Base-by-base conservation (phyloP, 2,329 filamentous ascomycete genomes). In the Didymella glomerata region DNA sequence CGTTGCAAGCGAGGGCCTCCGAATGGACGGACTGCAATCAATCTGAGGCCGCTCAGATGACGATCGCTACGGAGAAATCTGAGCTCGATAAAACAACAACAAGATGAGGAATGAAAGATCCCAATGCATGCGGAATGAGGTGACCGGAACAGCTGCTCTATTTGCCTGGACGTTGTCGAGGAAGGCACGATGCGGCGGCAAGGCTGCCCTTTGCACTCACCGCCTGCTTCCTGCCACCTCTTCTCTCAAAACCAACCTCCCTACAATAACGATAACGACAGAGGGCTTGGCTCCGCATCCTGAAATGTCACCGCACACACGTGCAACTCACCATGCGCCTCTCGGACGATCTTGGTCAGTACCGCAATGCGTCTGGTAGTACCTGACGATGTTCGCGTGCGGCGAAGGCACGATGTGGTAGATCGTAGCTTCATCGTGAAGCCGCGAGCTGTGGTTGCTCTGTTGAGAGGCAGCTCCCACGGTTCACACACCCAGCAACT, bases 341-440 rank as follows among this genome's bases (percentile, higher is more conserved):
- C 27, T 24, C 2, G 2, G 32, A 27, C 30, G 46, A 34, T 24
- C 10, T 14, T 27, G 36, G 47, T 42, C 49, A 34, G 22, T 13
- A 48, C 52, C 30, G 24, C 32, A 46, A 41, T 38, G 41, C 45
- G 56, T 57, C 42, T 36, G 16, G 60, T 56, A 4, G 13, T 8
- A 28, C 30, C 34, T 45, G 34, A 27, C 27, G 32, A 25, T 50
- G 44, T 38, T 18, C 24, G 27, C 52, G 52, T 56, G 58, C 38
- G 49, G 54, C 54, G 60, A 51, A 60, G 60, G 44, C 24, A 50
- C 51, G 49, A 49, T 57, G 1, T 54, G 38, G 34, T 53, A 50
- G 40, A 36, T 49, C 30, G 16, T 28, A 46, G 30, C 44, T 49
- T 56, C 25, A 22, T 44, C 45, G 25, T 49, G 20, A 25, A 42